Percentiles rank a stretch among this genome's conserved stretches.
Evolutionary conservation across 2,329 filamentous ascomycete genomes (phyloP).

Genomic region (Cytospora paraplurivora): DNA sequence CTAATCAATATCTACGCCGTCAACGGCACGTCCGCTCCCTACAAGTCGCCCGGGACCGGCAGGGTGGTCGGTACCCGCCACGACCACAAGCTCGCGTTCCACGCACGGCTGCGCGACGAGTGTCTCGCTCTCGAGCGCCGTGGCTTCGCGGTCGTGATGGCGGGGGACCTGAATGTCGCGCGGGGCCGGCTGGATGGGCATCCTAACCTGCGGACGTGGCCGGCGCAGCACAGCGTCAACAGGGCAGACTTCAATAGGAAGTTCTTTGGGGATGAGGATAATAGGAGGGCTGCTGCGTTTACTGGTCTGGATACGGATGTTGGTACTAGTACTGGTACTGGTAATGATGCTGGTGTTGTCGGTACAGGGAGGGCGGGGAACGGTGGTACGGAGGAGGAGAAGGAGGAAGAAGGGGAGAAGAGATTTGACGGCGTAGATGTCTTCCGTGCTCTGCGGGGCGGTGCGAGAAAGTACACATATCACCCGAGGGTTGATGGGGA

Average conservation of each 20-base stretch:
- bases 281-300: conserved; percentile 28
- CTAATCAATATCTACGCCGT: conserved; percentile 57
- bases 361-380: too few species aligned
- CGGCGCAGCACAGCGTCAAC: conserved; percentile 51
- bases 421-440: conserved; percentile 45
- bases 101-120: conserved; percentile 48
- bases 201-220: conserved; percentile 48
- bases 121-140: conserved; percentile 43
- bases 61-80: conserved; percentile 48
- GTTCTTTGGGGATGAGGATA: conserved; percentile 43
- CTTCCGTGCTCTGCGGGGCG: conserved; percentile 48
- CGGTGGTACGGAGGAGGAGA: neutral
- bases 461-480: conserved; percentile 51
- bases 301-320: neutral
- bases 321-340: too few species aligned
- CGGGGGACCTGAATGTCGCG: conserved; percentile 57
- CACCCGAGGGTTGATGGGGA: conserved; percentile 42
- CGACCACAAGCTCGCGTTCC: conserved; percentile 52
- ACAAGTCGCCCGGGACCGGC: conserved; percentile 48
- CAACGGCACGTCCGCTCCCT: conserved; percentile 52
- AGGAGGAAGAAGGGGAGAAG: conserved; percentile 33
- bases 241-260: conserved; percentile 52
- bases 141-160: conserved; percentile 49
- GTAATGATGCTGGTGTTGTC: neutral
- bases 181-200: conserved; percentile 40